These are phyloP conservation scores for Poronia punctata DNA, from an alignment of 495 filamentous ascomycete species.

Conservation along the genomic window DNA sequence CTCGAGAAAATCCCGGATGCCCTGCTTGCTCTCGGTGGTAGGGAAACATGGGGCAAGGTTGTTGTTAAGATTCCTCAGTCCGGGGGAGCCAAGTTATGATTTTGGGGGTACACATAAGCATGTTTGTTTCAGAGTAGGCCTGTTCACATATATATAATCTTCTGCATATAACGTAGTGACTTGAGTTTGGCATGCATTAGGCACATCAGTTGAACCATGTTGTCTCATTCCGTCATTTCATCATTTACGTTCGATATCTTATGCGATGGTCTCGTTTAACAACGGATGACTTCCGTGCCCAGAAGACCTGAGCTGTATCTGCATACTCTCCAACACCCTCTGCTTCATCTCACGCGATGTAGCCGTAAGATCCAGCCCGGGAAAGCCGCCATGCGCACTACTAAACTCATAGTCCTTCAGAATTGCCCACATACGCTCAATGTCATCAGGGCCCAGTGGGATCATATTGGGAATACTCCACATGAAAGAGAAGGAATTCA, in stretches of 20 bases:
- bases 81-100: constrained; percentile 45
- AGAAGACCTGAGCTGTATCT: constrained; percentile 57
- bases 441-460: constrained; percentile 52
- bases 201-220: too few species aligned
- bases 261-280: constrained; percentile 25
- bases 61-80: constrained; percentile 80
- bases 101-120: background rate
- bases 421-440: constrained; percentile 45
- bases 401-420: constrained; percentile 53
- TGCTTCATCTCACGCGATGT: constrained; percentile 42
- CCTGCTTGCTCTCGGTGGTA: constrained; percentile 63
- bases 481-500: constrained; percentile 64
- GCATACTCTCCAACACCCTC: constrained; percentile 65
- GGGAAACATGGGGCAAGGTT: constrained; percentile 94
- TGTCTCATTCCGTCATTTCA: too few species aligned
- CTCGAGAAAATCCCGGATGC: constrained; percentile 74
- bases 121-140: too few species aligned
- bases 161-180: too few species aligned
- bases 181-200: too few species aligned
- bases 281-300: constrained; percentile 45
- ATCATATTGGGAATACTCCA: constrained; percentile 80
- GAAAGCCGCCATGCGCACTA: constrained; percentile 60
- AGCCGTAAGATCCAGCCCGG: constrained; percentile 52
- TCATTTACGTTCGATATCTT: too few species aligned
- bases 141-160: too few species aligned